Evolutionary conservation across 1,284 basidiomycete species (phyloP).

Genomic region (Kalmanozyma brasiliensis): DNA sequence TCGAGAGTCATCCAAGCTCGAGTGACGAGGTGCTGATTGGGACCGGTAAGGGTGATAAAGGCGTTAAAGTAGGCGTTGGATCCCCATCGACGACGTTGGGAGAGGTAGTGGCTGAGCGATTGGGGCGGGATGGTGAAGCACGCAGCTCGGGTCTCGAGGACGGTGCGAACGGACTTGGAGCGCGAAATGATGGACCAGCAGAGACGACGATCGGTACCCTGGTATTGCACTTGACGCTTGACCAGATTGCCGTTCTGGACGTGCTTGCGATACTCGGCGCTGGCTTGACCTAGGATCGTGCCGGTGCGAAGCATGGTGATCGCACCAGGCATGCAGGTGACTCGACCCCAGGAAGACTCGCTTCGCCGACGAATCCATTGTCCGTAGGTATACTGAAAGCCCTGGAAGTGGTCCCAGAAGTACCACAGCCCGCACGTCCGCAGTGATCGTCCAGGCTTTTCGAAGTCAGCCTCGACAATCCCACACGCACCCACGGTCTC

Average conservation of each 20-base stretch:
- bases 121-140: conserved; percentile 41
- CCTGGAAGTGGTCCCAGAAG: conserved; percentile 41
- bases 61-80: conserved; percentile 42
- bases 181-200: conserved; percentile 40
- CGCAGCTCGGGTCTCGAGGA: conserved; percentile 28
- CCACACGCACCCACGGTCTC: conserved; percentile 35
- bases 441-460: conserved; percentile 14
- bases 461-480: conserved; percentile 31
- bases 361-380: conserved; percentile 29
- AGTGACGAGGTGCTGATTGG: conserved; percentile 23
- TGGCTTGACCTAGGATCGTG: conserved; percentile 24
- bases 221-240: conserved; percentile 34
- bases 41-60: conserved; percentile 20
- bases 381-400: conserved; percentile 37
- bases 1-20: conserved; percentile 33
- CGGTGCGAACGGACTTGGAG: conserved; percentile 28
- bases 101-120: conserved; percentile 35
- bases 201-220: conserved; percentile 30
- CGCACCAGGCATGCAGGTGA: conserved; percentile 35
- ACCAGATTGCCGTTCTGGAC: conserved; percentile 22
- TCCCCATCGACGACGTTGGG: conserved; percentile 31
- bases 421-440: conserved; percentile 26
- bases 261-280: conserved; percentile 29
- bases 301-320: conserved; percentile 36
- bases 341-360: conserved; percentile 33